Evolutionary conservation across 306 rosid genomes (phyloP).

Genomic region (Arachis hypogaea): DNA sequence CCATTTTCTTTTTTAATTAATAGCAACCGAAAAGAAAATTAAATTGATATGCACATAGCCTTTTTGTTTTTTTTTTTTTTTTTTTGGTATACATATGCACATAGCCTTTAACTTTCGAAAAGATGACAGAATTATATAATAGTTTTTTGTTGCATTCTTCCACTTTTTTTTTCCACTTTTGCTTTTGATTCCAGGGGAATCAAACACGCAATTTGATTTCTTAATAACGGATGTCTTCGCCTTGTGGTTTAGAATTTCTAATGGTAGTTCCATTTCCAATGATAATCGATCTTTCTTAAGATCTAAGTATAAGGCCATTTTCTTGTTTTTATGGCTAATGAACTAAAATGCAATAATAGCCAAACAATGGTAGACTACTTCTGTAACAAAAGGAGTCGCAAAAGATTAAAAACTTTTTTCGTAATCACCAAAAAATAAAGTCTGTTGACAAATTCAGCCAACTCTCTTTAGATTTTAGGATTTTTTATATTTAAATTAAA

Average conservation of each 20-base stretch:
- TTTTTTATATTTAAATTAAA: too few species aligned
- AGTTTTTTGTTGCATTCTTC: conserved; percentile 27
- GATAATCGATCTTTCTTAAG: conserved; percentile 37
- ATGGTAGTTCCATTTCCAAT: background rate
- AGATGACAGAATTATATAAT: conserved; percentile 38
- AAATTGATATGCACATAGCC: background rate
- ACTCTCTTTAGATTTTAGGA: too few species aligned
- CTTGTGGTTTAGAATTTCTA: conserved; percentile 8
- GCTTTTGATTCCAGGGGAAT: conserved; percentile 44
- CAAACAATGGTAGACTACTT: too few species aligned
- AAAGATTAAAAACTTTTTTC: too few species aligned
- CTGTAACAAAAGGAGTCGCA: too few species aligned
- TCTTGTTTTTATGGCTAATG: too few species aligned
- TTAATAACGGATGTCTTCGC: background rate
- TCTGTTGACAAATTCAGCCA: too few species aligned
- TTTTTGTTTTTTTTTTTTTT: background rate
- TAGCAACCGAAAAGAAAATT: background rate
- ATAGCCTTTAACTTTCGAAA: conserved; percentile 44
- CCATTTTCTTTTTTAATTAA: conserved; percentile 10
- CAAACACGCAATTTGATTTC: conserved; percentile 12
- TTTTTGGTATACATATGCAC: background rate
- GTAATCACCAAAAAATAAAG: too few species aligned
- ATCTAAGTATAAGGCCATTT: conserved; percentile 30
- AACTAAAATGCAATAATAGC: too few species aligned
- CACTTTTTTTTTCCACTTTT: conserved; percentile 28